Percentiles rank a stretch among this genome's conserved stretches.
Evolutionary conservation across 768 basidiomycete species (phyloP).

Genomic region (Lactarius indigo): DNA sequence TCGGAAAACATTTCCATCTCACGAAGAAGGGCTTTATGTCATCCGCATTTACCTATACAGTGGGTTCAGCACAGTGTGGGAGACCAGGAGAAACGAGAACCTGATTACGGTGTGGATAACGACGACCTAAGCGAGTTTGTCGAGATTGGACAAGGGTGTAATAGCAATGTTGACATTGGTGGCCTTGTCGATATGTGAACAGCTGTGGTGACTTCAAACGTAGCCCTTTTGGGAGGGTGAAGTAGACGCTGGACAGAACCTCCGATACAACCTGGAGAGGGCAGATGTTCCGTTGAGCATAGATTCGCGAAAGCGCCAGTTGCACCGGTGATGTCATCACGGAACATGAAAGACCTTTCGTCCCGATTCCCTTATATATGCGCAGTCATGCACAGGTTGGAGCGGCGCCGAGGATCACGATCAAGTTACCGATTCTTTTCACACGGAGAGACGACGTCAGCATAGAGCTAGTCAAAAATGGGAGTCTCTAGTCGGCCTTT

Average conservation of each 20-base stretch:
- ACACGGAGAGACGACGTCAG: neutral
- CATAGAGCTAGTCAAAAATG: neutral
- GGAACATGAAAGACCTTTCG: neutral
- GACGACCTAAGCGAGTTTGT: slow-evolving; percentile 39
- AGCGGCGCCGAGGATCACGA: neutral
- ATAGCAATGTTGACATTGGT: slow-evolving; percentile 31
- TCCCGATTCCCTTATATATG: neutral
- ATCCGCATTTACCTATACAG: slow-evolving; percentile 44
- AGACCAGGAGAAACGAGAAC: neutral
- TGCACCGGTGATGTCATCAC: slow-evolving; percentile 6
- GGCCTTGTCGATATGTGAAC: slow-evolving; percentile 45
- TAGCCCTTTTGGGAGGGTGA: slow-evolving; percentile 33
- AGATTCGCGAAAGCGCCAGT: slow-evolving; percentile 2
- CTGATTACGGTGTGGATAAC: slow-evolving; percentile 38
- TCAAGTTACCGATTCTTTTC: neutral
- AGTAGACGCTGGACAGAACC: slow-evolving; percentile 42
- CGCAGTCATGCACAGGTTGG: neutral
- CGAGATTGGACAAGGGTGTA: slow-evolving; percentile 41
- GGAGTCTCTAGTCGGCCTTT: neutral
- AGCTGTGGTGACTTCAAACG: slow-evolving; percentile 42
- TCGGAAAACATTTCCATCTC: slow-evolving; percentile 49
- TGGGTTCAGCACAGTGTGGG: slow-evolving; percentile 4
- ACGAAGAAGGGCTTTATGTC: slow-evolving; percentile 45
- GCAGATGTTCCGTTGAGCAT: neutral
- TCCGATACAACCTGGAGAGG: slow-evolving; percentile 44